phyloP scores from a whole-genome alignment of 805 yeast species.

The Starmerella bombi region DNA sequence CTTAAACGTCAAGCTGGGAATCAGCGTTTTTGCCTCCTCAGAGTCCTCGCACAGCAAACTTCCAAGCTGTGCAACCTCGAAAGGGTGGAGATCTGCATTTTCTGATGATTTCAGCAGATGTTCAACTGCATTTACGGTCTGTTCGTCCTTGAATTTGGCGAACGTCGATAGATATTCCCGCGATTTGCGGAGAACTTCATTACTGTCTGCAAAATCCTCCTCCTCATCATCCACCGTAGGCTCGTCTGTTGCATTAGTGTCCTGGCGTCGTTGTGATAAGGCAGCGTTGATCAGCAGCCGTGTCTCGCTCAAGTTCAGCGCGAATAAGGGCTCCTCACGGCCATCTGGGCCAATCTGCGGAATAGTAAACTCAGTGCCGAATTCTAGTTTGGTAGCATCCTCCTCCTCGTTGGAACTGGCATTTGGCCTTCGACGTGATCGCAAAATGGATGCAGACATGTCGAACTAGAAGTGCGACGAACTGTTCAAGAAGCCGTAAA shows the following conservation, averaged over 20 bases:
- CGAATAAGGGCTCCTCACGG: slow-evolving; percentile 58
- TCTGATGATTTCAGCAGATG: slow-evolving; percentile 64
- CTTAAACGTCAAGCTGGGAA: slow-evolving; percentile 74
- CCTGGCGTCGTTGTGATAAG: slow-evolving; percentile 54
- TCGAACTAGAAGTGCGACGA: background rate
- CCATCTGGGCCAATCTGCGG: slow-evolving; percentile 75
- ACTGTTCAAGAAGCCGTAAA: too few relatives aligned
- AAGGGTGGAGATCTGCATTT: slow-evolving; percentile 73
- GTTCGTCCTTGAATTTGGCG: slow-evolving; percentile 82
- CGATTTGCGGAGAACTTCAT: slow-evolving; percentile 70
- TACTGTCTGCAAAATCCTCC: slow-evolving; percentile 25
- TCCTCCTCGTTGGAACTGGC: slow-evolving; percentile 49
- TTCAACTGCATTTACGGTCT: slow-evolving; percentile 88
- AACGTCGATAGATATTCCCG: slow-evolving; percentile 74
- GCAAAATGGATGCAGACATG: slow-evolving; percentile 15
- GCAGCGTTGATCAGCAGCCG: slow-evolving; percentile 84
- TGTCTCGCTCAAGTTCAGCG: slow-evolving; percentile 81
- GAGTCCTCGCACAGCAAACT: slow-evolving; percentile 91
- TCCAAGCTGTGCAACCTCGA: slow-evolving; percentile 82
- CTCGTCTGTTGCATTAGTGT: slow-evolving; percentile 29
- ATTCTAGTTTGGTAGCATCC: slow-evolving; percentile 71
- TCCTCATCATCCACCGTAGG: slow-evolving; percentile 23
- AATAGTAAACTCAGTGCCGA: slow-evolving; percentile 86
- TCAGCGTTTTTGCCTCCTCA: slow-evolving; percentile 88
- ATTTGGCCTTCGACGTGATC: slow-evolving; percentile 15